These are phyloP conservation scores for Talaromyces sp. DNA, from an alignment of 2,329 filamentous ascomycete genomes.

Conservation along the genomic window DNA sequence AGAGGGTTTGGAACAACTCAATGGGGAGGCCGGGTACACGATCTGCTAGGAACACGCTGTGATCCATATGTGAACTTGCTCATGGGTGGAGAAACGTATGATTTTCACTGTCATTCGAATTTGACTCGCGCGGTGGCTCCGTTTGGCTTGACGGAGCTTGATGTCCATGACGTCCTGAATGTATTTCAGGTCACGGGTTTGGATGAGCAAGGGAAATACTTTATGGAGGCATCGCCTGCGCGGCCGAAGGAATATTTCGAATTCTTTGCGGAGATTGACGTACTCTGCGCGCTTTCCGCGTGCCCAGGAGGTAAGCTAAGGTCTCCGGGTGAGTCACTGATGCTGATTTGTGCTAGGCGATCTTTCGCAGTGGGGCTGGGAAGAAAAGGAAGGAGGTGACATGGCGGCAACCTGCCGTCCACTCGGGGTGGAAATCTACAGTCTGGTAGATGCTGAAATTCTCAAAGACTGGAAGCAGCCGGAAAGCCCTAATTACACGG, in stretches of 20 bases:
- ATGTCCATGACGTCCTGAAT: slow-evolving; percentile 83
- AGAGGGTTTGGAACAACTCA: slow-evolving; percentile 39
- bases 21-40: slow-evolving; percentile 68
- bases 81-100: slow-evolving; percentile 66
- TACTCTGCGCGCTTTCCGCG: slow-evolving; percentile 64
- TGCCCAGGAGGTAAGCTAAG: slow-evolving; percentile 63
- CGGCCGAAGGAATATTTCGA: slow-evolving; percentile 58
- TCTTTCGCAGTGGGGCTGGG: slow-evolving; percentile 77
- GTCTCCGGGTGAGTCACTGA: not conserved
- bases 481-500: slow-evolving; percentile 59
- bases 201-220: slow-evolving; percentile 69
- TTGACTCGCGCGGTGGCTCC: slow-evolving; percentile 69
- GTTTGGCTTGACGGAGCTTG: slow-evolving; percentile 65
- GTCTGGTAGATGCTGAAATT: slow-evolving; percentile 53
- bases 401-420: slow-evolving; percentile 70
- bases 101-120: slow-evolving; percentile 83
- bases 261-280: slow-evolving; percentile 76
- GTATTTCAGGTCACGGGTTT: slow-evolving; percentile 81
- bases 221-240: slow-evolving; percentile 59
- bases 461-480: slow-evolving; percentile 63
- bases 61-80: slow-evolving; percentile 79
- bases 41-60: slow-evolving; percentile 77
- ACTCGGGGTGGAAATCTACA: slow-evolving; percentile 70
- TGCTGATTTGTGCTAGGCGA: slow-evolving; percentile 49
- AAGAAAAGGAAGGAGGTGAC: slow-evolving; percentile 51